Base-by-base conservation (phyloP, 345 rosid genomes). In the Syzygium aromaticum region DNA sequence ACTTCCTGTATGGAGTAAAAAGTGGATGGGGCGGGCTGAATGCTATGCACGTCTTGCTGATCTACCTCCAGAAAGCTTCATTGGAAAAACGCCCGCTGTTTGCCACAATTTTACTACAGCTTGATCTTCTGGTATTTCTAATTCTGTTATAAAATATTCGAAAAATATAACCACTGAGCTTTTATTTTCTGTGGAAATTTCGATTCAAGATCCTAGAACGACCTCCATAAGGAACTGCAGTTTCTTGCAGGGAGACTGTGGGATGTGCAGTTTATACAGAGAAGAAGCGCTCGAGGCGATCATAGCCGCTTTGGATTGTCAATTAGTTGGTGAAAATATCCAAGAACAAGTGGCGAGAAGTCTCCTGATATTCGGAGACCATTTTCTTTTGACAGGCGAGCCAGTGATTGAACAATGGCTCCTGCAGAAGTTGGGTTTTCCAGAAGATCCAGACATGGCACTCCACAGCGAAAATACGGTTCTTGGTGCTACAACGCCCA, bases 221-320 rank as follows among this genome's bases (percentile, higher is more conserved):
- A 54, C 38, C 43, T 86, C 89, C 86, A 84, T 87, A 87, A 83
- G 89, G 57, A 86, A 87, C 84, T 78, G 88, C 89, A 89, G 92
- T 87, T 84, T 87, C 87, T 90, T 91, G 92, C 93, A 95, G 96
- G 95, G 89, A 78, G 95, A 94, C 90, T 90, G 90, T 56, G 84
- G 85, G 77, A 90, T 90, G 88, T 85, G 90, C 88, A 95, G 96
- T 51, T 54, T 93, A 3, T 94, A 93, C 84, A 89, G 94, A 88
- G 96, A 94, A 87, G 97, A 95, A 87, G 97, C 96, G 14, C 54
- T 95, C 16, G 96, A 94, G 82, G 94, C 89, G 25, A 87, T 94
- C 43, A 80, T 90, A 54, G 91, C 87, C 16, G 86, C 92, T 82
- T 56, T 94, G 86, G 92, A 95, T 86, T 92, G 93, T 73, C 88